These are phyloP conservation scores for Scorias spongiosa DNA, from an alignment of 2,329 filamentous ascomycete species.

Conservation along the genomic window DNA sequence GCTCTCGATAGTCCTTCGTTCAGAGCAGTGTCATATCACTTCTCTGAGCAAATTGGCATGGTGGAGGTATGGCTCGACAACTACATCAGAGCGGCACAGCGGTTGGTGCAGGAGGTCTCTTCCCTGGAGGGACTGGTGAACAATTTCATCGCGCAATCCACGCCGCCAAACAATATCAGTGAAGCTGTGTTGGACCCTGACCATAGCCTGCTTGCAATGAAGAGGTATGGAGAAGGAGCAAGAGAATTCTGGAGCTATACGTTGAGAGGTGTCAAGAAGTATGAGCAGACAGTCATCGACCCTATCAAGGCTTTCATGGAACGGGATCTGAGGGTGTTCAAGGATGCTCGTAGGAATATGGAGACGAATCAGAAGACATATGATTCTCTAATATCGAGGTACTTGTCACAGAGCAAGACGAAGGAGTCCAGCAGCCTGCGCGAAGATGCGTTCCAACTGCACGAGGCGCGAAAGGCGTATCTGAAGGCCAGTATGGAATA, in stretches of 20 bases:
- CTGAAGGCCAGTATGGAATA: constrained; percentile 89
- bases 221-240: constrained; percentile 69
- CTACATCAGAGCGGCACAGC: constrained; percentile 47
- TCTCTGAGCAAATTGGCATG: constrained; percentile 78
- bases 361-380: constrained; percentile 73
- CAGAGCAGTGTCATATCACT: constrained; percentile 71
- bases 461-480: constrained; percentile 82
- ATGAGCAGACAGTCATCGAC: constrained; percentile 64
- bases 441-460: constrained; percentile 90
- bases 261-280: constrained; percentile 56
- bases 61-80: constrained; percentile 84
- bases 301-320: constrained; percentile 66
- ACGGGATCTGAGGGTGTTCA: constrained; percentile 71
- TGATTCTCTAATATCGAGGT: constrained; percentile 67
- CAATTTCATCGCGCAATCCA: constrained; percentile 57
- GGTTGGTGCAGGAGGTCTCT: constrained; percentile 49
- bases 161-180: constrained; percentile 57
- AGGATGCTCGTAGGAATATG: constrained; percentile 61
- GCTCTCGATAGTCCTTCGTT: constrained; percentile 94
- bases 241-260: constrained; percentile 76
- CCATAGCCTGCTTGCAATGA: constrained; percentile 78
- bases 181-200: constrained; percentile 88
- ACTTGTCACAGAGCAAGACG: constrained; percentile 71
- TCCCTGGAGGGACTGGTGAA: constrained; percentile 68
- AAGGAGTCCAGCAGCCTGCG: constrained; percentile 84